Percentiles rank a stretch among this genome's conserved stretches.
These are phyloP conservation scores for Aristolochia contorta DNA, from an alignment of 164 flowering plant genomes.

Conservation along the genomic window DNA sequence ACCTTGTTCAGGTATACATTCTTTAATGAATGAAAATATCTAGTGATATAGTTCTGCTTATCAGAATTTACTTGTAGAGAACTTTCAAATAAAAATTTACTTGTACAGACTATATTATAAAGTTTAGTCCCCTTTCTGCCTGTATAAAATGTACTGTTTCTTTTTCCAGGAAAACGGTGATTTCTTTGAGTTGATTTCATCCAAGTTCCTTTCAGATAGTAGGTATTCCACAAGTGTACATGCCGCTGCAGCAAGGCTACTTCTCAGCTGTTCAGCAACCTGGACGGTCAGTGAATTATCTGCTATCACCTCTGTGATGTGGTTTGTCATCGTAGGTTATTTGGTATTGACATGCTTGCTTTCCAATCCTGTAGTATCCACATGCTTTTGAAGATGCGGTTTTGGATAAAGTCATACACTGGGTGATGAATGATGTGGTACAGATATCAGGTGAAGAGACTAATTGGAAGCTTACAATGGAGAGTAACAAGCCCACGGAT, in stretches of 20 bases:
- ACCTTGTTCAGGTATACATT: constrained; percentile 48
- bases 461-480: constrained; percentile 28
- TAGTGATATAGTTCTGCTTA: not conserved
- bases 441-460: constrained; percentile 33
- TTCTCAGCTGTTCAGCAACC: constrained; percentile 61
- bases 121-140: not conserved
- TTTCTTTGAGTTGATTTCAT: constrained; percentile 81
- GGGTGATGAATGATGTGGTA: constrained; percentile 71
- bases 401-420: constrained; percentile 58
- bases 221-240: constrained; percentile 53
- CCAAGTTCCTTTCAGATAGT: constrained; percentile 55
- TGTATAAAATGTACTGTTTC: not conserved
- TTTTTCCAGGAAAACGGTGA: constrained; percentile 82
- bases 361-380: constrained; percentile 57
- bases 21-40: not conserved
- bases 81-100: no score
- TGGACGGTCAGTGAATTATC: constrained; percentile 51
- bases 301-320: not conserved
- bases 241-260: constrained; percentile 81
- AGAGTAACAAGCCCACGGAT: constrained; percentile 45
- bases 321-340: not conserved
- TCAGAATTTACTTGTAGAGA: not conserved
- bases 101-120: not conserved
- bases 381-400: constrained; percentile 78
- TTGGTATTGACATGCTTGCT: not conserved